Evolutionary conservation across 306 rosid genomes (phyloP).

Genomic region (Coriaria nepalensis): DNA sequence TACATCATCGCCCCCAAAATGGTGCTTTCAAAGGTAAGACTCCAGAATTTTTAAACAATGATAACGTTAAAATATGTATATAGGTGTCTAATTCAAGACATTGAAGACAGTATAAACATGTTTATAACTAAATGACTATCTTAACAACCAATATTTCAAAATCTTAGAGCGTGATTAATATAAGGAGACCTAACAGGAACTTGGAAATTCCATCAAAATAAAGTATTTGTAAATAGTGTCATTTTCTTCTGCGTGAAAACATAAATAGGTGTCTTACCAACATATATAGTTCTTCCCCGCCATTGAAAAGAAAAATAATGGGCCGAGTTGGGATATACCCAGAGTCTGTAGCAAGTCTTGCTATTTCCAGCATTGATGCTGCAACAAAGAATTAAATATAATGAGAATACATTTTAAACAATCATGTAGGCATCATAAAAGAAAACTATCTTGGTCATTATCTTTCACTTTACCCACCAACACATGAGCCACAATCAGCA

Average conservation of each 20-base stretch:
- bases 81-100: no score
- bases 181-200: no score
- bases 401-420: slow-evolving; percentile 6
- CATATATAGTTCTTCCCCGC: slow-evolving; percentile 98
- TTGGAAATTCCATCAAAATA: no score
- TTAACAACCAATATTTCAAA: no score
- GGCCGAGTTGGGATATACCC: slow-evolving; percentile 72
- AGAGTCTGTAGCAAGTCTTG: slow-evolving; percentile 76
- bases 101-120: no score
- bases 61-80: no score
- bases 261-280: slow-evolving; percentile 48
- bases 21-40: no score
- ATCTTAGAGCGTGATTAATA: no score
- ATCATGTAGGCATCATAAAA: slow-evolving; percentile 6
- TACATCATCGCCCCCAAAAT: no score
- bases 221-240: neutral
- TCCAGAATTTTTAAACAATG: no score
- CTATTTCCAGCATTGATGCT: slow-evolving; percentile 93
- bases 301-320: slow-evolving; percentile 81
- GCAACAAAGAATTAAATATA: slow-evolving; percentile 12
- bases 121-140: no score
- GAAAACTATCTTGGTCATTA: slow-evolving; percentile 11
- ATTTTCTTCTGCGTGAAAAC: slow-evolving; percentile 8
- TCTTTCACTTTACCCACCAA: slow-evolving; percentile 58
- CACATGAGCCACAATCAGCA: slow-evolving; percentile 93